phyloP scores from a whole-genome alignment of 2,329 filamentous ascomycete genomes.

The Diatrype stigma region DNA sequence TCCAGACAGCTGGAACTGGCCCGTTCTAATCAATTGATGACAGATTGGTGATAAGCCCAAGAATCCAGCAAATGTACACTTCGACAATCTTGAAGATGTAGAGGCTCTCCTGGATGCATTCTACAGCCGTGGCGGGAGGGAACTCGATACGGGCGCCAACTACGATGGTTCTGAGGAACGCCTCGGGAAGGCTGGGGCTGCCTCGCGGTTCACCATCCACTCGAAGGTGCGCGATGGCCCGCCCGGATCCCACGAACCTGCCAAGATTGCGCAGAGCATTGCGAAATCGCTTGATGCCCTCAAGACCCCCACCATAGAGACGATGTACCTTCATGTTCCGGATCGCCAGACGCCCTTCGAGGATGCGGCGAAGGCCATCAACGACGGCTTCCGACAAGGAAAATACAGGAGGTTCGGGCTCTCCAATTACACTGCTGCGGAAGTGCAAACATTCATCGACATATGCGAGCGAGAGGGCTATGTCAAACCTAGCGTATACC shows the following conservation, averaged over 20 bases:
- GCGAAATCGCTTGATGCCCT: constrained; percentile 28
- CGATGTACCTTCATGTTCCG: constrained; percentile 32
- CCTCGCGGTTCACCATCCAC: constrained; percentile 28
- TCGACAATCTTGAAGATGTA: constrained; percentile 11
- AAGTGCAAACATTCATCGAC: constrained; percentile 38
- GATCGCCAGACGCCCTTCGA: constrained; percentile 39
- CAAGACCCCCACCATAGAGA: constrained; percentile 13
- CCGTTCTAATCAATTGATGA: too few relatives aligned
- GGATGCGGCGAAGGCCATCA: constrained; percentile 36
- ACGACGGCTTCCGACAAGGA: constrained; percentile 31
- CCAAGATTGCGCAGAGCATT: constrained; percentile 25
- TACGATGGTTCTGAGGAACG: constrained; percentile 31
- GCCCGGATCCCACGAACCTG: constrained; percentile 18
- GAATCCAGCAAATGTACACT: constrained; percentile 6
- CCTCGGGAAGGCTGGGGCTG: constrained; percentile 24
- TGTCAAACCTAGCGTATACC: constrained; percentile 40
- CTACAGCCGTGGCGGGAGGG: constrained; percentile 7
- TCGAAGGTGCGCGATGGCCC: constrained; percentile 30
- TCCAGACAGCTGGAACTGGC: too few relatives aligned
- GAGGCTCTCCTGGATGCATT: constrained; percentile 9
- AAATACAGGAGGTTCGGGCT: constrained; percentile 37
- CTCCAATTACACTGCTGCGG: constrained; percentile 39
- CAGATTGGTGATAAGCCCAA: constrained; percentile 10
- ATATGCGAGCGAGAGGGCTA: constrained; percentile 39
- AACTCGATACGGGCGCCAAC: constrained; percentile 39